Evolutionary conservation across 2,329 filamentous ascomycete species (phyloP), one percentile per base, ranked within the genome.

Genomic region (Coniochaeta sp.): DNA sequence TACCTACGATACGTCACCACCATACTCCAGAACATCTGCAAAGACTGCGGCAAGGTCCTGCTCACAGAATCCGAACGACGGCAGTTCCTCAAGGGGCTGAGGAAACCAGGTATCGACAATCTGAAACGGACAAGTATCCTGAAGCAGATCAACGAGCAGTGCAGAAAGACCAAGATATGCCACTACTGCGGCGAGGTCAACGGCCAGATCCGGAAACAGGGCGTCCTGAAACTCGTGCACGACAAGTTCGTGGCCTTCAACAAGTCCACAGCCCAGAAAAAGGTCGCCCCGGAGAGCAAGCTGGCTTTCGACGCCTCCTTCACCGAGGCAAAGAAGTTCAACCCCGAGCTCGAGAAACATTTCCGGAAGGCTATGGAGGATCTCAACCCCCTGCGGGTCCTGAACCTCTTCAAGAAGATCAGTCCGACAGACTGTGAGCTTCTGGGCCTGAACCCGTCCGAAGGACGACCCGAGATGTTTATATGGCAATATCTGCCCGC

Each of bases 401-500:
- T 98, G 60, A 96, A 96, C 66, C 82, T 99, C 34, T 96, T 99
- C 78, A 93, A 92, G 73, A 87, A 89, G 69, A 91, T 99, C 60
- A 88, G 86, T 14, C 84, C 89, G 2, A 84, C 85, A 8, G 95
- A 99, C 72, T 96, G 93, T 71, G 93, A 98, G 73, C 81, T 99
- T 24, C 80, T 99, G 1, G 93, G 93, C 4, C 84, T 99, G 67
- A 88, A 97, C 68, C 90, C 93, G 1, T 81, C 85, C 16, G 92
- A 96, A 67, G 91, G 91, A 12, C 84, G 93, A 19, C 95, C 95
- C 0, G 95, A 99, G 72, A 96, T 96, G 87, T 96, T 98, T 72
- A 86, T 99, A 52, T 99, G 95, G 95, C 93, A 96, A 70, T 96
- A 92, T 69, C 82, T 99, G 38, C 95, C 95, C 1, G 93, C 93